phyloP scores from a whole-genome alignment of 2,329 filamentous ascomycete genomes.

The Hymenoscyphus linearis region DNA sequence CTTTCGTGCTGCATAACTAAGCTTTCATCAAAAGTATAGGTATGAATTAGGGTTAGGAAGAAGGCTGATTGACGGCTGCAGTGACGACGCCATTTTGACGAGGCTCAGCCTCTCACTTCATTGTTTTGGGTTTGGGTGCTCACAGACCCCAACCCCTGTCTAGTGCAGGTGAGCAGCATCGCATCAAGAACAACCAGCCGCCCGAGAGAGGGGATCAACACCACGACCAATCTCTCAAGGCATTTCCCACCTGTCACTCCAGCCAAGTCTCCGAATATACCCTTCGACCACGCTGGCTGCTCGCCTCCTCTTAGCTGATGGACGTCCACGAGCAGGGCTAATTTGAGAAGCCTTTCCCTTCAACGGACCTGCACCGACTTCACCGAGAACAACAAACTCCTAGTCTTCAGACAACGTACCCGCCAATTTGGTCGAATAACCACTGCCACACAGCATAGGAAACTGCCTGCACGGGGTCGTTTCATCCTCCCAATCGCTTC shows the following conservation, averaged over 20 bases:
- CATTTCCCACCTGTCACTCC: conserved; percentile 2
- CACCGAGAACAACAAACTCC: not conserved
- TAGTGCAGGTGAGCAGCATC: not conserved
- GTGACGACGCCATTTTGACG: conserved; percentile 17
- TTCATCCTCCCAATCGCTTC: not conserved
- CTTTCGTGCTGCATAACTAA: not conserved
- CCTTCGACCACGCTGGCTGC: conserved; percentile 18
- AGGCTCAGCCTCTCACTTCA: conserved; percentile 10
- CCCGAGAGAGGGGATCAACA: conserved; percentile 12
- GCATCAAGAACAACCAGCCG: not conserved
- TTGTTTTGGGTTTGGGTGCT: not conserved
- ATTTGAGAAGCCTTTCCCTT: conserved; percentile 19
- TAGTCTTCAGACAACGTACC: not conserved
- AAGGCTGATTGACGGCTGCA: conserved; percentile 21
- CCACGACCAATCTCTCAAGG: conserved; percentile 3
- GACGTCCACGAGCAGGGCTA: conserved; percentile 26
- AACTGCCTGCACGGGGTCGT: not conserved
- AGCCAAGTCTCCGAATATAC: conserved; percentile 6
- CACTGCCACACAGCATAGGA: not conserved
- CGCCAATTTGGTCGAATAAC: not conserved
- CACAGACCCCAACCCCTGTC: not conserved
- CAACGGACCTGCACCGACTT: not conserved
- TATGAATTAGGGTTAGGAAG: not conserved
- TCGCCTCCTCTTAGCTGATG: conserved; percentile 22
- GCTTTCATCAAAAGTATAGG: too few species aligned